A percentile compares a stretch with the other conserved stretches of the same genome.
phyloP scores from a whole-genome alignment of 805 yeast genomes.

The Candida insectalens region DNA sequence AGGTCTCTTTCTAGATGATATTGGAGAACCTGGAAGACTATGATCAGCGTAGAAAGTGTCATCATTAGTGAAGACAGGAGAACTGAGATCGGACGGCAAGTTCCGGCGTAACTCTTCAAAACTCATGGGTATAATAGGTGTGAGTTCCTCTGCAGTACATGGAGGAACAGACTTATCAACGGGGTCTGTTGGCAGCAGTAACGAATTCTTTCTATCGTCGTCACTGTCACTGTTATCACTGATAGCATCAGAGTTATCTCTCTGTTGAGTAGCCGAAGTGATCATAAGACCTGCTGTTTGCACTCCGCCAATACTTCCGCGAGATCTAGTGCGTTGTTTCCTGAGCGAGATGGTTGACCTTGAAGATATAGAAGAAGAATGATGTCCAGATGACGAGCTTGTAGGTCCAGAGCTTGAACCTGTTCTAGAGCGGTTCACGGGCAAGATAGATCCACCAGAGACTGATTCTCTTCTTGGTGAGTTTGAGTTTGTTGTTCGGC shows the following conservation, averaged over 20 bases:
- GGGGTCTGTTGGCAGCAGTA: slow-evolving; percentile 19
- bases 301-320: background rate
- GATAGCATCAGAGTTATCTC: background rate
- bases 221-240: background rate
- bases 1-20: slow-evolving; percentile 6
- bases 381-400: too few relatives aligned
- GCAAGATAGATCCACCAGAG: too few relatives aligned
- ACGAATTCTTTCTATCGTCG: slow-evolving; percentile 8
- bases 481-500: too few relatives aligned
- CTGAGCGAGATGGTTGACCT: background rate
- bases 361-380: too few relatives aligned
- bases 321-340: background rate
- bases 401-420: too few relatives aligned
- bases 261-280: background rate
- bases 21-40: slow-evolving; percentile 1
- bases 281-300: background rate
- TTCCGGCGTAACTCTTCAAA: slow-evolving; percentile 2
- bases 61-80: slow-evolving; percentile 1
- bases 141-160: slow-evolving; percentile 18
- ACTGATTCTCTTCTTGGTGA: too few relatives aligned
- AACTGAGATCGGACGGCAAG: background rate
- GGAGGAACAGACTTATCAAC: slow-evolving; percentile 19
- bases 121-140: slow-evolving; percentile 16
- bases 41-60: background rate
- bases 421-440: too few relatives aligned